These are phyloP conservation scores for Leccinellum albellum DNA, from an alignment of 768 basidiomycete genomes.

Conservation along the genomic window DNA sequence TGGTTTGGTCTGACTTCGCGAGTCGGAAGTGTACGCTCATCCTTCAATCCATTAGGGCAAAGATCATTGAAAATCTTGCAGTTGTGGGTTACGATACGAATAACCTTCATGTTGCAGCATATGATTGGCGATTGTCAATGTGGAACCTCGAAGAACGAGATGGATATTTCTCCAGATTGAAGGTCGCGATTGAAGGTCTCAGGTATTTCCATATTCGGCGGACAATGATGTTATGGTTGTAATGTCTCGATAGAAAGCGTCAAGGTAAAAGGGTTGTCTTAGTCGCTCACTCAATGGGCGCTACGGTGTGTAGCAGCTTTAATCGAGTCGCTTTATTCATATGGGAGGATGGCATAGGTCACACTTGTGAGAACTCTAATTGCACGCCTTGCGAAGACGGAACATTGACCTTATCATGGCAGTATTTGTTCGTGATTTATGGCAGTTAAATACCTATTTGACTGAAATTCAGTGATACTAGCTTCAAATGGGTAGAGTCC, in stretches of 20 bases:
- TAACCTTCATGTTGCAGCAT: slow-evolving; percentile 78
- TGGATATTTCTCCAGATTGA: slow-evolving; percentile 82
- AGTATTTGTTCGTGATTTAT: slow-evolving; percentile 77
- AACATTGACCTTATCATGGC: slow-evolving; percentile 5
- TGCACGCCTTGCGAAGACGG: background rate
- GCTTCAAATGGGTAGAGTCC: slow-evolving; percentile 97
- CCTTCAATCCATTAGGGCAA: slow-evolving; percentile 50
- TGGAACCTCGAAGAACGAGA: slow-evolving; percentile 91
- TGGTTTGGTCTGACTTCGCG: slow-evolving; percentile 48
- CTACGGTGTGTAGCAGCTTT: slow-evolving; percentile 47
- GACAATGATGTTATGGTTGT: background rate
- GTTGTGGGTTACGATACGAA: slow-evolving; percentile 92
- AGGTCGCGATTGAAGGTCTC: slow-evolving; percentile 76
- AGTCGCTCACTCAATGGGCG: slow-evolving; percentile 84
- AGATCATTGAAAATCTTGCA: slow-evolving; percentile 92
- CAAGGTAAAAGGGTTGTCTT: slow-evolving; percentile 79
- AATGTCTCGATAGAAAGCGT: slow-evolving; percentile 43
- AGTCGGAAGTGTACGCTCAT: background rate
- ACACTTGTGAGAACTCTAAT: slow-evolving; percentile 38
- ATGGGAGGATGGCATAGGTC: slow-evolving; percentile 44
- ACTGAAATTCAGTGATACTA: slow-evolving; percentile 28
- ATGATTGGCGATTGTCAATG: slow-evolving; percentile 88
- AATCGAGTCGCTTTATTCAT: background rate
- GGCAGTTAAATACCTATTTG: background rate
- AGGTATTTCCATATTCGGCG: slow-evolving; percentile 36